Evolutionary conservation across 179 eudicot species (phyloP).

Genomic region (Vitellaria paradoxa): DNA sequence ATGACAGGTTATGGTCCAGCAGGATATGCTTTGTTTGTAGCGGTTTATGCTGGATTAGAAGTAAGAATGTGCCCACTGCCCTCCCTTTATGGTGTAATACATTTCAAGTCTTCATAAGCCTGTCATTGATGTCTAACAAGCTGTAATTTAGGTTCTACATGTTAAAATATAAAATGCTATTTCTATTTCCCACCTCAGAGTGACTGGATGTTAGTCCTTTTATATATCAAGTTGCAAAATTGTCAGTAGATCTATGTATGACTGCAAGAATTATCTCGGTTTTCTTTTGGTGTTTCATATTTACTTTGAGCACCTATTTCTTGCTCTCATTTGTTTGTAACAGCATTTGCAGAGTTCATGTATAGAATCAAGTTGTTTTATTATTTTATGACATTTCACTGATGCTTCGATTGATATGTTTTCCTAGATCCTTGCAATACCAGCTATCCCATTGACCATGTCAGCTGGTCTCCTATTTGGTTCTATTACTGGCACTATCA

Average conservation of each 20-base stretch:
- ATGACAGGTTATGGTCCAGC: constrained; percentile 92
- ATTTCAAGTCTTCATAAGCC: not conserved
- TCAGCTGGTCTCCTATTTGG: constrained; percentile 99
- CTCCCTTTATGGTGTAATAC: not conserved
- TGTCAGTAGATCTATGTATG: too few relatives aligned
- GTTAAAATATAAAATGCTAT: too few relatives aligned
- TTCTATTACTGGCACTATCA: constrained; percentile 72
- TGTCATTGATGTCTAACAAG: not conserved
- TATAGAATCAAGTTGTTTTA: not conserved
- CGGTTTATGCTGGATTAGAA: constrained; percentile 96
- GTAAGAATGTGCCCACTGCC: constrained; percentile 37
- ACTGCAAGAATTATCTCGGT: too few relatives aligned
- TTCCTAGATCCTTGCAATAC: constrained; percentile 89
- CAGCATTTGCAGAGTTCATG: not conserved
- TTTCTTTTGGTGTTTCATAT: too few relatives aligned
- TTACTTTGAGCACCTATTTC: too few relatives aligned
- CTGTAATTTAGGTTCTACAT: not conserved
- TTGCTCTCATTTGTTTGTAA: not conserved
- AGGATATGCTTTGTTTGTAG: constrained; percentile 91
- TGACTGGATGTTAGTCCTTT: not conserved
- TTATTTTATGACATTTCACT: constrained; percentile 10
- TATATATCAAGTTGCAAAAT: too few relatives aligned
- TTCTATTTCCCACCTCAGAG: not conserved
- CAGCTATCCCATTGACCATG: constrained; percentile 97
- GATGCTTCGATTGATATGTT: constrained; percentile 3